phyloP scores from a whole-genome alignment of 148 eudicot genomes.

The Chenopodium berlandieri region DNA sequence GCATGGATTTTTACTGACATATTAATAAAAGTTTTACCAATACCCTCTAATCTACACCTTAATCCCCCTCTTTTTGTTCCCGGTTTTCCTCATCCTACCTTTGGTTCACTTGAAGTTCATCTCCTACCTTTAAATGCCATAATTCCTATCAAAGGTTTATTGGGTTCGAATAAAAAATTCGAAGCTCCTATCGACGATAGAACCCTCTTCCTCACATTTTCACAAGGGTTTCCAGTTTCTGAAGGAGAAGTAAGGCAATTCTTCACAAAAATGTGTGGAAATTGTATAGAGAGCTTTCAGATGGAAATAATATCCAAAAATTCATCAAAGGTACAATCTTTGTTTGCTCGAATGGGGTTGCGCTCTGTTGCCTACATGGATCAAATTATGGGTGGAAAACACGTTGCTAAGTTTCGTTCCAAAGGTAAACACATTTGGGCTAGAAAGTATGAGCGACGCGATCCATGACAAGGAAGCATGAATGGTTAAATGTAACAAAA shows the following conservation, averaged over 20 bases:
- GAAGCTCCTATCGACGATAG: conserved; percentile 35
- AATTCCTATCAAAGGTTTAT: not conserved
- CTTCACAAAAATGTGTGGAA: conserved; percentile 33
- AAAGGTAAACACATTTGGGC: conserved; percentile 50
- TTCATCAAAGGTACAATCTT: conserved; percentile 15
- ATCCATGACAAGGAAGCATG: not conserved
- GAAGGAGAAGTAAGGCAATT: conserved; percentile 26
- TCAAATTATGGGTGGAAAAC: conserved; percentile 29
- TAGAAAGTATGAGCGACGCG: conserved; percentile 36
- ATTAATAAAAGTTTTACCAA: conserved; percentile 30
- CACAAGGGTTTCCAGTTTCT: conserved; percentile 38
- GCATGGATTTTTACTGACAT: conserved; percentile 37
- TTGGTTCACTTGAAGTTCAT: conserved; percentile 28
- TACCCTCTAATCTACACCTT: not conserved
- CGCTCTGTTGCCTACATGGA: conserved; percentile 22
- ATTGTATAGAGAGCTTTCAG: conserved; percentile 30
- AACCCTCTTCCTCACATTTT: conserved; percentile 41
- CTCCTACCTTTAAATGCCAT: conserved; percentile 4
- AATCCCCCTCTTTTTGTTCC: conserved; percentile 8
- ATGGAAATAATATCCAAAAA: conserved; percentile 12
- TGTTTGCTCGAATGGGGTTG: conserved; percentile 33
- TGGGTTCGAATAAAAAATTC: conserved; percentile 28
- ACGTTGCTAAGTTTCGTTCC: conserved; percentile 27
- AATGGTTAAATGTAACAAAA: not conserved
- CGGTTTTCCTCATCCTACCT: conserved; percentile 26